Percentiles rank a stretch among this genome's conserved stretches.
Evolutionary conservation across 768 basidiomycete species (phyloP).

Genomic region (Auricularia auricula-judae): DNA sequence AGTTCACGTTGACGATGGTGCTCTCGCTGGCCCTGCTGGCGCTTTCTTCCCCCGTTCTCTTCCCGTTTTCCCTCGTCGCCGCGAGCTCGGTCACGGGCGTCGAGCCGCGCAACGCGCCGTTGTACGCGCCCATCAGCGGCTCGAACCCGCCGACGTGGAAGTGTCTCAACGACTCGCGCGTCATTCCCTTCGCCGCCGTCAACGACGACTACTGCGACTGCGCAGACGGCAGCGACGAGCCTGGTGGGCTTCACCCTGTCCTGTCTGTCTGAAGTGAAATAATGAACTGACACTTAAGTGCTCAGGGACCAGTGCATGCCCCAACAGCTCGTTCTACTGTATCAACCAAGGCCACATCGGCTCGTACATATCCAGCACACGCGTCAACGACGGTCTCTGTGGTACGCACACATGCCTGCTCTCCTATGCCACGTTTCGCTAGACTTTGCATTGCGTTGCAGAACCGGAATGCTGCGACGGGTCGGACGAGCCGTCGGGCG

Average conservation of each 20-base stretch:
- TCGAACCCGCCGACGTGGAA: constrained; percentile 42
- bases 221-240: constrained; percentile 89
- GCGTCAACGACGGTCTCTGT: constrained; percentile 89
- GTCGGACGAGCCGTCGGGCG: constrained; percentile 76
- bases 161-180: constrained; percentile 71
- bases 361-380: constrained; percentile 59
- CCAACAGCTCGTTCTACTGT: constrained; percentile 70
- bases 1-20: neutral
- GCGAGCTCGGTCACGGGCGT: constrained; percentile 6
- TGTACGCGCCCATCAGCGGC: constrained; percentile 21
- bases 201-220: constrained; percentile 97
- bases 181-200: constrained; percentile 68
- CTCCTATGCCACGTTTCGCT: neutral
- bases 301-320: constrained; percentile 77
- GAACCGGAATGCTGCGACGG: constrained; percentile 94
- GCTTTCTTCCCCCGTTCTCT: constrained; percentile 5
- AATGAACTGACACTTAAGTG: neutral
- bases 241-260: constrained; percentile 37
- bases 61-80: constrained; percentile 1
- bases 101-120: constrained; percentile 1
- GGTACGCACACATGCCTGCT: constrained; percentile 37
- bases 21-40: constrained; percentile 2
- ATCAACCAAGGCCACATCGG: constrained; percentile 83
- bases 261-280: neutral
- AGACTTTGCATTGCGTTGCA: constrained; percentile 22